Percentiles rank a stretch among this genome's conserved stretches.
phyloP scores from a whole-genome alignment of 176 grass and related monocot species.

The Carex cristatella region DNA sequence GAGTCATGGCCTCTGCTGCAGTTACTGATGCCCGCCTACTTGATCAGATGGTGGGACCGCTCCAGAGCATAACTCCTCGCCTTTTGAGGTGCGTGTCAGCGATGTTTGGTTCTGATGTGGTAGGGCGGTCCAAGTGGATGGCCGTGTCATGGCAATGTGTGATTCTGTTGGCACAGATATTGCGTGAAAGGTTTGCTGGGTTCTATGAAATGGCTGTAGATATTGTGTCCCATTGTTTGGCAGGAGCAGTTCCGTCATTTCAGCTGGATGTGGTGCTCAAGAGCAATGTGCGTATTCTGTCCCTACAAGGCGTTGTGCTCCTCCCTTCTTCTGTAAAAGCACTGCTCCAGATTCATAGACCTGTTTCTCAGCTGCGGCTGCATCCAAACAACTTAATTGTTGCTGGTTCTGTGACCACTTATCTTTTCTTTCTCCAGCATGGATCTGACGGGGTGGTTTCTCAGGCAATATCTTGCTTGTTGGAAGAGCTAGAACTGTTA shows the following conservation, averaged over 20 bases:
- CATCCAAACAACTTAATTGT: slow-evolving; percentile 78
- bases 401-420: slow-evolving; percentile 52
- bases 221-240: slow-evolving; percentile 63
- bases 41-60: slow-evolving; percentile 52
- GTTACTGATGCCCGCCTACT: slow-evolving; percentile 46
- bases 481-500: slow-evolving; percentile 68
- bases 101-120: slow-evolving; percentile 43
- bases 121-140: slow-evolving; percentile 75
- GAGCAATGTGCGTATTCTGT: slow-evolving; percentile 77
- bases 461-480: slow-evolving; percentile 55
- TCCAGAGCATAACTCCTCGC: slow-evolving; percentile 65
- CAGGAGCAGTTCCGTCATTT: slow-evolving; percentile 31
- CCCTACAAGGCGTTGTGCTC: slow-evolving; percentile 59
- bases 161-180: slow-evolving; percentile 69
- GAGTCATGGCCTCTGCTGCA: slow-evolving; percentile 69
- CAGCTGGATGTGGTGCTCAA: slow-evolving; percentile 63
- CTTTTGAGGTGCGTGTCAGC: slow-evolving; percentile 60
- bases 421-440: slow-evolving; percentile 85
- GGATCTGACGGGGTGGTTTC: slow-evolving; percentile 52
- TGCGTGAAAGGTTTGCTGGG: slow-evolving; percentile 69
- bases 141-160: slow-evolving; percentile 73
- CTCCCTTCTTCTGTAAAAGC: slow-evolving; percentile 51
- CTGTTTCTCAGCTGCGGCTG: slow-evolving; percentile 66
- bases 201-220: slow-evolving; percentile 67
- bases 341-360: slow-evolving; percentile 52